phyloP scores from a whole-genome alignment of 768 basidiomycete species.

The Coprinopsis marcescibilis region DNA sequence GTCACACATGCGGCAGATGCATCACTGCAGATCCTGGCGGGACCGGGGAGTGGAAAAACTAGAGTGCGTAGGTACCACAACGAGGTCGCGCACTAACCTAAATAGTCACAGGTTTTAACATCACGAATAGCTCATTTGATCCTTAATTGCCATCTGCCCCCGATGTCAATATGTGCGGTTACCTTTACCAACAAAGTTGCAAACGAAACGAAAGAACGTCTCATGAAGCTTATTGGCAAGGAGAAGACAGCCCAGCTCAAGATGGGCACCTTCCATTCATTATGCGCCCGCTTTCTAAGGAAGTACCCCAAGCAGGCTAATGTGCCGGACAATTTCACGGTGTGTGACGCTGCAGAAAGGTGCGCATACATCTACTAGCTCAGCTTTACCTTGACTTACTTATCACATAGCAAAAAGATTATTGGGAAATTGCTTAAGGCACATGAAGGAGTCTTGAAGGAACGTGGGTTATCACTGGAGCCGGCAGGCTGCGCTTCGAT shows the following conservation, averaged over 20 bases:
- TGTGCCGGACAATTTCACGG: conserved; percentile 69
- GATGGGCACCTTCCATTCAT: conserved; percentile 75
- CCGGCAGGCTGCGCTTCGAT: conserved; percentile 47
- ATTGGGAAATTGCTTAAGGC: conserved; percentile 52
- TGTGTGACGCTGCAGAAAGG: conserved; percentile 81
- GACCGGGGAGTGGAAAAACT: conserved; percentile 72
- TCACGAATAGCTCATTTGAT: conserved; percentile 66
- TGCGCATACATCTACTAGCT: conserved; percentile 22
- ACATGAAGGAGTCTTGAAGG: conserved; percentile 49
- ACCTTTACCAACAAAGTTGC: conserved; percentile 92
- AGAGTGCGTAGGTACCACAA: conserved; percentile 28
- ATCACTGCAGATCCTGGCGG: conserved; percentile 77
- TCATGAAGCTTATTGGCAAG: conserved; percentile 63
- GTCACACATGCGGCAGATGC: conserved; percentile 55
- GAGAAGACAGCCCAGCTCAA: conserved; percentile 45
- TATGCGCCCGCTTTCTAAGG: conserved; percentile 69
- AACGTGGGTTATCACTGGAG: conserved; percentile 47
- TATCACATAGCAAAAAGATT: conserved; percentile 55
- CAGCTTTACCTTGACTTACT: conserved; percentile 6
- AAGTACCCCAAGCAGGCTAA: conserved; percentile 54
- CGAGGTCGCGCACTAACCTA: background rate
- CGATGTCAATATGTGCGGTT: conserved; percentile 67
- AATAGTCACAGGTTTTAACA: conserved; percentile 46
- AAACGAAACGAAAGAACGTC: conserved; percentile 74
- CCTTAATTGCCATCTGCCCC: conserved; percentile 40